phyloP scores from a whole-genome alignment of 257 asterid species.

The Cinchona pubescens region DNA sequence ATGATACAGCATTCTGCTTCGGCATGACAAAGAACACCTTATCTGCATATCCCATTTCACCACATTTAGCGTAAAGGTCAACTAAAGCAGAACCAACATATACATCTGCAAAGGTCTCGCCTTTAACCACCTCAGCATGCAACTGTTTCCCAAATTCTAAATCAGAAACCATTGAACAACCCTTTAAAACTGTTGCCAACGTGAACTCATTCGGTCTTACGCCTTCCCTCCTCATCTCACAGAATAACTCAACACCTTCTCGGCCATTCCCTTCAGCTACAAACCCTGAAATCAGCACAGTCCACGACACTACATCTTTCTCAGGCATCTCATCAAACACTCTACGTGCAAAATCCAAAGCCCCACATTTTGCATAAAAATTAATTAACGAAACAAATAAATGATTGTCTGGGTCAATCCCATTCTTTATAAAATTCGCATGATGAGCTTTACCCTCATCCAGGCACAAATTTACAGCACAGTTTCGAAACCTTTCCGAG shows the following conservation, averaged over 20 bases:
- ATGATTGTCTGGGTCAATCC: conserved; percentile 55
- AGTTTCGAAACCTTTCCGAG: conserved; percentile 52
- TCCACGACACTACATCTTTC: conserved; percentile 76
- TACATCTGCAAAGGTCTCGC: conserved; percentile 53
- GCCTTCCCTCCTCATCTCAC: conserved; percentile 60
- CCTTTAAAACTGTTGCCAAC: conserved; percentile 66
- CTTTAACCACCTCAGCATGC: conserved; percentile 68
- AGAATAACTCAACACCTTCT: conserved; percentile 53
- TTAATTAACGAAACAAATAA: conserved; percentile 71
- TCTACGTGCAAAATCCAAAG: conserved; percentile 30
- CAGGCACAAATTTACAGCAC: conserved; percentile 37
- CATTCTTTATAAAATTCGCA: conserved; percentile 50
- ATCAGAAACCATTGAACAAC: conserved; percentile 59
- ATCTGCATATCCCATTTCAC: conserved; percentile 59
- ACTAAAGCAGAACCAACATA: conserved; percentile 71
- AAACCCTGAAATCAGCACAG: conserved; percentile 73
- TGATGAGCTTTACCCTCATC: conserved; percentile 63
- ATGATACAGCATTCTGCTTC: conserved; percentile 59
- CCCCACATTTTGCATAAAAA: conserved; percentile 68
- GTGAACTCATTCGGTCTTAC: conserved; percentile 76
- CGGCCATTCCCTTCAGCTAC: conserved; percentile 60
- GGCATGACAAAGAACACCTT: conserved; percentile 62
- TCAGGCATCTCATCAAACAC: conserved; percentile 55
- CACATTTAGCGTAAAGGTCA: conserved; percentile 68
- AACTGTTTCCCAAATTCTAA: conserved; percentile 68